Base-by-base conservation (phyloP, 148 eudicot genomes). In the Fagopyrum esculentum region DNA sequence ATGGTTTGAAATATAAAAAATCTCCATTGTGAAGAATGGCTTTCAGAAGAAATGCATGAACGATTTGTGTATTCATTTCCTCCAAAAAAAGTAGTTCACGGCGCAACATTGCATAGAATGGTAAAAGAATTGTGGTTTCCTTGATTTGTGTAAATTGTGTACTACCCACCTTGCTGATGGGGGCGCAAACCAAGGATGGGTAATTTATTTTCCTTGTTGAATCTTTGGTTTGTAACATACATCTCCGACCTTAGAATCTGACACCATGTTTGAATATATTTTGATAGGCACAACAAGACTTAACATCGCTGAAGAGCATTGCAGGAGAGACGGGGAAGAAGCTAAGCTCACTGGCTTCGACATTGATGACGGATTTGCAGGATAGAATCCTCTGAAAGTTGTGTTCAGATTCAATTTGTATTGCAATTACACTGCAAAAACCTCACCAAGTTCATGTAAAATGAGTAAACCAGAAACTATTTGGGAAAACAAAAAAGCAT, bases 281-380 rank as follows among this genome's bases (percentile, higher is more conserved):
- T 76, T 74, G 49, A 70, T 86, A 95, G 99, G 99, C 99, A 73
- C 97, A 90, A 75, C 99, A 95, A 73, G 99, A 95, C 83, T 71
- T 95, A 52, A 90, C 99, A 30, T 92, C 97, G 13, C 84, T 95
- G 73, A 95, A 90, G 87, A 92, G 85, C 72, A 95, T 95, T 19
- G 99, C 99, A 0, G 99, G 99, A 79, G 99, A 95, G 81, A 90
- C 99, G 9, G 97, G 99, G 78, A 95, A 92, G 85, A 95, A 89
- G 82, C 85, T 95, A 11, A 82, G 90, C 82, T 84, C 93, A 44
- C 22, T 92, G 29, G 97, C 96, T 3, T 90, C 97, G 40, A 82
- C 83, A 30, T 71, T 95, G 50, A 75, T 92, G 74, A 82, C 86
- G 3, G 94, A 92, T 84, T 75, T 95, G 74, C 99, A 95, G 86